phyloP scores from a whole-genome alignment of 129 eudicot genomes.

The Apium graveolens region DNA sequence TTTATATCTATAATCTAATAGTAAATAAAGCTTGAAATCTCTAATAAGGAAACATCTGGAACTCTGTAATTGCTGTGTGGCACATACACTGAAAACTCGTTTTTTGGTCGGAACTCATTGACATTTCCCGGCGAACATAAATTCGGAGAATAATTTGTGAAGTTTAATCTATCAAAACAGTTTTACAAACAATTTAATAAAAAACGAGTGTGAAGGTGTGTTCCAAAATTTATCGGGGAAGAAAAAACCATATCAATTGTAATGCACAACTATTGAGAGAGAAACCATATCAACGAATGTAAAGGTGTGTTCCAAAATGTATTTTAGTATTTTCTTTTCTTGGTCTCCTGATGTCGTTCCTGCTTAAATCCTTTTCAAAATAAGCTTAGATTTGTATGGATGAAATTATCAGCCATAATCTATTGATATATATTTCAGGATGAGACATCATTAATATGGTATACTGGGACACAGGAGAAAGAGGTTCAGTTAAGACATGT shows the following conservation, averaged over 20 bases:
- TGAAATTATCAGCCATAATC: neutral
- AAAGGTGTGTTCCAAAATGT: too few species aligned
- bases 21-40: neutral
- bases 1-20: neutral
- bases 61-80: neutral
- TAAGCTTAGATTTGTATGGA: neutral
- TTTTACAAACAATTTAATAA: neutral
- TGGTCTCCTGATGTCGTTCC: neutral
- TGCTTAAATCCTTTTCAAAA: neutral
- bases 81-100: neutral
- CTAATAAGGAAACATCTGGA: neutral
- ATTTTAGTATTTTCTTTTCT: neutral
- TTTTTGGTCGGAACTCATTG: neutral
- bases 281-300: too few species aligned
- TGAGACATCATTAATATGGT: slow-evolving; percentile 51
- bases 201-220: neutral
- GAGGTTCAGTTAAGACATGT: slow-evolving; percentile 47
- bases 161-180: neutral
- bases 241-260: neutral
- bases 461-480: slow-evolving; percentile 45
- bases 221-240: neutral
- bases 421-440: slow-evolving; percentile 36
- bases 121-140: neutral
- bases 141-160: neutral
- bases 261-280: neutral